These are phyloP conservation scores for Phlyctochytrium bullatum DNA, from an alignment of 192 early-diverging fungal species.

Conservation along the genomic window DNA sequence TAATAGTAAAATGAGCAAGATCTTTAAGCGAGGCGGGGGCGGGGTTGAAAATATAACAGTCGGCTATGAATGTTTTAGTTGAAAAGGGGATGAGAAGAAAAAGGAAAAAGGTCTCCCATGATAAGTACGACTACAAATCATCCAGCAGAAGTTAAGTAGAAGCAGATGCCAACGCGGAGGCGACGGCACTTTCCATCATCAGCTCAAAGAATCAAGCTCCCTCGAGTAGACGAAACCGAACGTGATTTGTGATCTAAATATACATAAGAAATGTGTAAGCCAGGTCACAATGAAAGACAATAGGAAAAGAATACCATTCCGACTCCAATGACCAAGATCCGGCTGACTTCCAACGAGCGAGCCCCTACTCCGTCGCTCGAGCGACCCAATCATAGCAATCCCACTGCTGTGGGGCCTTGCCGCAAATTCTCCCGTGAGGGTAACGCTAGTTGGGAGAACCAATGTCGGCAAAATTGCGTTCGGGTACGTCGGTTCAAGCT, in stretches of 20 bases:
- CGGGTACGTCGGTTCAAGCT: constrained; percentile 33
- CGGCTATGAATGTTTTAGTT: too few relatives aligned
- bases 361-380: neutral
- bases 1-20: too few relatives aligned
- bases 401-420: constrained; percentile 1
- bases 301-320: constrained; percentile 8
- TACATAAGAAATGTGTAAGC: too few relatives aligned
- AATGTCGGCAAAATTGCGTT: constrained; percentile 8
- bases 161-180: too few relatives aligned
- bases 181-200: too few relatives aligned
- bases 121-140: too few relatives aligned
- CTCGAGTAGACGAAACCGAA: neutral
- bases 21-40: too few relatives aligned
- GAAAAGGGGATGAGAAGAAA: too few relatives aligned
- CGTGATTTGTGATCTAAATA: constrained; percentile 1
- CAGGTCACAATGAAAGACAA: constrained; percentile 3
- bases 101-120: too few relatives aligned
- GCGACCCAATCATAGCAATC: constrained; percentile 5
- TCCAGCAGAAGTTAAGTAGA: too few relatives aligned
- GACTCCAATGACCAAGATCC: neutral
- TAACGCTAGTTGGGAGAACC: neutral
- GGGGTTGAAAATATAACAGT: too few relatives aligned
- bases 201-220: constrained; percentile 1
- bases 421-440: constrained; percentile 9
- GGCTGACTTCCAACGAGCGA: constrained; percentile 4